Percentiles rank a stretch among this genome's conserved stretches.
phyloP scores from a whole-genome alignment of 306 rosid species.

The barrel medic (Medicago truncatula) region DNA sequence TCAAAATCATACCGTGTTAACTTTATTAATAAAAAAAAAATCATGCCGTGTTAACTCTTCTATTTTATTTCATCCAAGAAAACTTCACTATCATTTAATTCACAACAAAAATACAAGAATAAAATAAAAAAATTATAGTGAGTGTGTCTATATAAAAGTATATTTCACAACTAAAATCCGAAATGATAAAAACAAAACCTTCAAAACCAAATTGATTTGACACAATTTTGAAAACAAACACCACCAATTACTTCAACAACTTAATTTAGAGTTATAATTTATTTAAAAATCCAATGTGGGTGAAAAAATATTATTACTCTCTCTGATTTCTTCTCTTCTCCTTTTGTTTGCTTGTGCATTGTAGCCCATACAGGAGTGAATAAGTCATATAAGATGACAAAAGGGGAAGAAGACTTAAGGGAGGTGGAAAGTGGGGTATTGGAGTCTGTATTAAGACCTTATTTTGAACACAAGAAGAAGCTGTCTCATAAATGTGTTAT shows the following conservation, averaged over 20 bases:
- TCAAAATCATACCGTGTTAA: too few species aligned
- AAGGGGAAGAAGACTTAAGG: conserved; percentile 12
- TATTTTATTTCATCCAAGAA: too few species aligned
- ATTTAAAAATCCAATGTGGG: not conserved
- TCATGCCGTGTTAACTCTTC: too few species aligned
- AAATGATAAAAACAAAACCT: too few species aligned
- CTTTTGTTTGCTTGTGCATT: conserved; percentile 26
- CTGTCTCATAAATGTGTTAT: conserved; percentile 44
- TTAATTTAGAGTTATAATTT: not conserved
- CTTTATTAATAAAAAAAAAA: too few species aligned
- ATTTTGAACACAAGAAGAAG: conserved; percentile 3
- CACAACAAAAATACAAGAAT: too few species aligned
- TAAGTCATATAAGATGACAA: conserved; percentile 40
- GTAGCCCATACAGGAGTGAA: conserved; percentile 30
- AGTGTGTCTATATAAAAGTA: too few species aligned
- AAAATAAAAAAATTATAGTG: too few species aligned
- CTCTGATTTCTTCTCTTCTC: not conserved
- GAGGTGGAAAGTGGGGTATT: conserved; percentile 1
- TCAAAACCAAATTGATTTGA: too few species aligned
- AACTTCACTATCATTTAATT: too few species aligned
- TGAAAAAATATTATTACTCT: not conserved
- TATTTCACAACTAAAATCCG: too few species aligned
- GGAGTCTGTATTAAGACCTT: conserved; percentile 24
- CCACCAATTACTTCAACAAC: not conserved
- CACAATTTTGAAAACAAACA: not conserved